Conservation (phyloP, 345 rosid genomes). For the Eucalyptus marginata region DNA sequence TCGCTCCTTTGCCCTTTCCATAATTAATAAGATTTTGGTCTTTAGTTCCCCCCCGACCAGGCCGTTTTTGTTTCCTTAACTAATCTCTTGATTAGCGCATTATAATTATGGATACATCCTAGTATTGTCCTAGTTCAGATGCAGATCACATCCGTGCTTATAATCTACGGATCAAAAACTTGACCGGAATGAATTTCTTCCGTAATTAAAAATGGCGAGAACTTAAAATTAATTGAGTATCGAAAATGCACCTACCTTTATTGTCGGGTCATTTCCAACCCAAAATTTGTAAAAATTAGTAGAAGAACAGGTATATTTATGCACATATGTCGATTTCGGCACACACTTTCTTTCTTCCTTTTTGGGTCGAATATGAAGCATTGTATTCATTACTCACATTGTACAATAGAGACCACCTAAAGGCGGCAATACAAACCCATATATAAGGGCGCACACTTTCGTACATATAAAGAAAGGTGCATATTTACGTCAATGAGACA, state of each 20-base stretch:
- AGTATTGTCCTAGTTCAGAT: not conserved
- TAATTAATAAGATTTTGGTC: not conserved
- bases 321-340: no score
- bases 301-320: no score
- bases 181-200: not conserved
- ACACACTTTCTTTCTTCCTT: no score
- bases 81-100: not conserved
- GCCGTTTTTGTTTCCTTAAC: not conserved
- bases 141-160: fast-evolving
- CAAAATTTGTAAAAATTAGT: no score
- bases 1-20: not conserved
- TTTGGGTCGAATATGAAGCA: no score
- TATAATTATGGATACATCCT: not conserved
- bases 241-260: not conserved
- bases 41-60: not conserved
- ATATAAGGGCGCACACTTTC: not conserved
- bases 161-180: not conserved
- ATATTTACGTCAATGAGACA: not conserved
- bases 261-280: no score
- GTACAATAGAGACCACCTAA: no score
- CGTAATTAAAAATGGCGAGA: fast-evolving
- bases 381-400: no score
- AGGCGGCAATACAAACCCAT: no score
- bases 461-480: not conserved
- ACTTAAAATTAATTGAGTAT: not conserved